Evolutionary conservation across 2,329 filamentous ascomycete species (phyloP).

Genomic region (Cladophialophora chaetospira): DNA sequence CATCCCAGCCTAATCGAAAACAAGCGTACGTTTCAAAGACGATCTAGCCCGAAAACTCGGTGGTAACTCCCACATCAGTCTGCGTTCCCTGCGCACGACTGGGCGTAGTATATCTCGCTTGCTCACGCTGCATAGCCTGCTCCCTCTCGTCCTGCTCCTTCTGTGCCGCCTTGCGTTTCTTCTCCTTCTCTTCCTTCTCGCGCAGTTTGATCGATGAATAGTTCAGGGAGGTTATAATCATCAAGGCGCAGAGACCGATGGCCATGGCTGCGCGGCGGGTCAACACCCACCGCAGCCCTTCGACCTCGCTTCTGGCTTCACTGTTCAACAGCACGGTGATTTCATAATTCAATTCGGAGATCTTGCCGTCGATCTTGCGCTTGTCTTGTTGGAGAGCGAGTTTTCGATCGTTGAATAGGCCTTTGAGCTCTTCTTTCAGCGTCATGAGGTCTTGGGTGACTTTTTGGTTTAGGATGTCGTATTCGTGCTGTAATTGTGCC

Average conservation of each 20-base stretch:
- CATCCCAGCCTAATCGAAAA: no score
- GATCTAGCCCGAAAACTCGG: slow-evolving; percentile 4
- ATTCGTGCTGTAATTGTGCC: slow-evolving; percentile 85
- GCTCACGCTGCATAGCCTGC: slow-evolving; percentile 8
- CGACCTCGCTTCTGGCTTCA: slow-evolving; percentile 88
- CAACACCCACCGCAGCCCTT: slow-evolving; percentile 84
- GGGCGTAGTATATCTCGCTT: slow-evolving; percentile 19
- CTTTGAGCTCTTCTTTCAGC: slow-evolving; percentile 88
- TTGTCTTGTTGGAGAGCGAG: slow-evolving; percentile 90
- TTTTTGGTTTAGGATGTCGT: slow-evolving; percentile 86
- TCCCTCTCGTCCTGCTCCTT: slow-evolving; percentile 33
- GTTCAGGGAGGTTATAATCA: slow-evolving; percentile 51
- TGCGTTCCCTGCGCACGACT: slow-evolving; percentile 28
- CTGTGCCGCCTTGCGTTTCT: slow-evolving; percentile 39
- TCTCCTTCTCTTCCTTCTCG: slow-evolving; percentile 40
- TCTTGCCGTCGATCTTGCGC: slow-evolving; percentile 78
- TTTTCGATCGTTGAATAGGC: slow-evolving; percentile 93
- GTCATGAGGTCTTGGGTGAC: slow-evolving; percentile 79
- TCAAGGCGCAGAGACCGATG: slow-evolving; percentile 54
- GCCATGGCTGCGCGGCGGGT: slow-evolving; percentile 66
- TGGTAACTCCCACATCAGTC: slow-evolving; percentile 13
- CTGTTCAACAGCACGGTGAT: slow-evolving; percentile 89
- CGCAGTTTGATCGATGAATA: slow-evolving; percentile 45
- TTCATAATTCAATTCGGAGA: slow-evolving; percentile 94
- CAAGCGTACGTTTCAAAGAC: no score